Evolutionary conservation across 2,329 filamentous ascomycete species (phyloP).

Genomic region (Aspergillus novoparasiticus): DNA sequence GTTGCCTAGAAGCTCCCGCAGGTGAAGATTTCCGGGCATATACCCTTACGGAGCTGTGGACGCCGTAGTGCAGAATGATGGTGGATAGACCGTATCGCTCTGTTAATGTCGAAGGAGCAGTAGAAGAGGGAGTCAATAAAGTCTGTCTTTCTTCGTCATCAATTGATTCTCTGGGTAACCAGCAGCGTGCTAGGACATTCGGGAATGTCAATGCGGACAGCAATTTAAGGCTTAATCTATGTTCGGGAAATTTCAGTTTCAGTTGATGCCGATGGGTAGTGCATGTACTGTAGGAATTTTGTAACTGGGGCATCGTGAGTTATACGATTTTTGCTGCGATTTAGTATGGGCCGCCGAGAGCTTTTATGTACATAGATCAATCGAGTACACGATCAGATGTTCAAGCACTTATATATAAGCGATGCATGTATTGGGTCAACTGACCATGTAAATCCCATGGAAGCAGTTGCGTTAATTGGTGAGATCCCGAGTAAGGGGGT

Average conservation of each 20-base stretch:
- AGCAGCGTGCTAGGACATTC: slow-evolving; percentile 8
- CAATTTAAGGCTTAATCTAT: background rate
- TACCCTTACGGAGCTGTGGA: slow-evolving; percentile 28
- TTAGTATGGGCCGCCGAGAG: background rate
- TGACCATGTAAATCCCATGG: background rate
- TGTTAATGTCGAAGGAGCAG: slow-evolving; percentile 13
- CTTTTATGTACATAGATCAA: background rate
- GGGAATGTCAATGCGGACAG: background rate
- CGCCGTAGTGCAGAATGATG: slow-evolving; percentile 32
- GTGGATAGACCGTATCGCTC: slow-evolving; percentile 30
- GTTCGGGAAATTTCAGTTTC: slow-evolving; percentile 3
- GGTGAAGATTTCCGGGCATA: slow-evolving; percentile 18
- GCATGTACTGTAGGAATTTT: background rate
- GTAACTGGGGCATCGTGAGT: background rate
- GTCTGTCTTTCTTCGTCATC: slow-evolving; percentile 16
- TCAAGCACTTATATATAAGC: background rate
- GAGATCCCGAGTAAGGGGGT: background rate
- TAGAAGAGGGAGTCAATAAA: slow-evolving; percentile 14
- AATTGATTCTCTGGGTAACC: slow-evolving; percentile 1
- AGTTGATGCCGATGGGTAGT: slow-evolving; percentile 7
- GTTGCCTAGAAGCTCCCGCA: slow-evolving; percentile 7
- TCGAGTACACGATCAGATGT: background rate
- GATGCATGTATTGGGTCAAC: background rate
- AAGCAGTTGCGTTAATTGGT: background rate
- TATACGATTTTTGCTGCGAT: background rate